Evolutionary conservation across 2,329 filamentous ascomycete species (phyloP), one percentile per base, ranked within the genome.

Genomic region (Ophiosphaerella narmari): DNA sequence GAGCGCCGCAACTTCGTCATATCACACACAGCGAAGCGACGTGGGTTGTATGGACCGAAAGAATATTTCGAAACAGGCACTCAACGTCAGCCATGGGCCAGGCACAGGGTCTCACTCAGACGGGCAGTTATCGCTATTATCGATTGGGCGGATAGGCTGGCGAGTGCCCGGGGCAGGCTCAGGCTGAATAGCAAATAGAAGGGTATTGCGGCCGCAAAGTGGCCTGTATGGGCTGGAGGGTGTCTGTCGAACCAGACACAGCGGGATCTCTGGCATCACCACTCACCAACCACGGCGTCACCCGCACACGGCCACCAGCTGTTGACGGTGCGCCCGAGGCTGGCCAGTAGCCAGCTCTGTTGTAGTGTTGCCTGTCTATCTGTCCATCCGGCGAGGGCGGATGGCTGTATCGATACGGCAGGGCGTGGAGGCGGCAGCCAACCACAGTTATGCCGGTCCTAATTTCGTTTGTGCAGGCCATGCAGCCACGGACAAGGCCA

Each of bases 81-180:
- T 56, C 53, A 55, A 64, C 57, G 61, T 65, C 62, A 66, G 60
- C 65, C 59, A 46, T 53, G 60, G 55, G 54, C 52, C 48, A 65
- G 53, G 55, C 56, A 58, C 66, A 66, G 65, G 65, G 63, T 57
- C 59, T 37, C 43, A 46, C 50, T 46, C 55, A 33, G 55, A 63
- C 67, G 67, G 64, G 52, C 59, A 68, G 65, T 43, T 72, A 72
- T 70, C 69, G 35, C 29, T 18, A 66, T 60, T 69, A 72, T 72
- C 69, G 69, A 72, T 72, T 72, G 69, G 69, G 61, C 61, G 63
- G 68, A 66, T 70, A 70, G 66, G 66, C 66, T 67, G 62, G 62
- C 52, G 50, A 44, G 50, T 52, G 14, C 54, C 55, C 18, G n/a
- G 48, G 48, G 62, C 48, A 46, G 38, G 29, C 53, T 43, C 50